These are phyloP conservation scores for Abrus pulchellus DNA, from an alignment of 306 rosid species.

Conservation along the genomic window DNA sequence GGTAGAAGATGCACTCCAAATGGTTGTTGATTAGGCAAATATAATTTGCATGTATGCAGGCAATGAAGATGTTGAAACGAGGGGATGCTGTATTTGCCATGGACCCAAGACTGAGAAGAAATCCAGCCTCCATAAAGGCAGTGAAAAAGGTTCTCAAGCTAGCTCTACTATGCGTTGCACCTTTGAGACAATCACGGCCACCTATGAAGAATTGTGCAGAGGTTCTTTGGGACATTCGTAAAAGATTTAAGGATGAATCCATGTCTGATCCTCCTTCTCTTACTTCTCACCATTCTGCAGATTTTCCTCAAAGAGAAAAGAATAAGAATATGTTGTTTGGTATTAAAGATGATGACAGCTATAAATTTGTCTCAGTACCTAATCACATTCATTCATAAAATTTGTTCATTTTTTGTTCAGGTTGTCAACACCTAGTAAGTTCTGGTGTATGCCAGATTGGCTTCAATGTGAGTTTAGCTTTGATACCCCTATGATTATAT, in stretches of 20 bases:
- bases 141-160: slow-evolving; percentile 68
- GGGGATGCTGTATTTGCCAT: slow-evolving; percentile 75
- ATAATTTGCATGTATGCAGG: slow-evolving; percentile 64
- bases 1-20: slow-evolving; percentile 14
- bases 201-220: slow-evolving; percentile 87
- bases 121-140: slow-evolving; percentile 70
- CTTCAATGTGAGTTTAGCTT: slow-evolving; percentile 40
- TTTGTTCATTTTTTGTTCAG: slow-evolving; percentile 49
- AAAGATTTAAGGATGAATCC: slow-evolving; percentile 62
- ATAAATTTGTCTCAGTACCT: slow-evolving; percentile 71
- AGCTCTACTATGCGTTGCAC: slow-evolving; percentile 76
- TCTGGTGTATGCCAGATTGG: slow-evolving; percentile 35
- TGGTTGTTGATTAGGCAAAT: background rate
- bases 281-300: slow-evolving; percentile 63
- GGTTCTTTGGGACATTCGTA: slow-evolving; percentile 80
- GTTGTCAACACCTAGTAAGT: slow-evolving; percentile 7
- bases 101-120: slow-evolving; percentile 85
- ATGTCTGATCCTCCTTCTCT: slow-evolving; percentile 50
- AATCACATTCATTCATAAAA: slow-evolving; percentile 48
- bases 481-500: background rate
- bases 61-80: slow-evolving; percentile 73
- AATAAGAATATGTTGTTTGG: slow-evolving; percentile 57
- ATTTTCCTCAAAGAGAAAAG: slow-evolving; percentile 61
- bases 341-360: slow-evolving; percentile 57
- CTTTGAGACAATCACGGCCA: slow-evolving; percentile 74